Evolutionary conservation across 495 filamentous ascomycete species (phyloP).

Genomic region (Lepidopterella palustris): DNA sequence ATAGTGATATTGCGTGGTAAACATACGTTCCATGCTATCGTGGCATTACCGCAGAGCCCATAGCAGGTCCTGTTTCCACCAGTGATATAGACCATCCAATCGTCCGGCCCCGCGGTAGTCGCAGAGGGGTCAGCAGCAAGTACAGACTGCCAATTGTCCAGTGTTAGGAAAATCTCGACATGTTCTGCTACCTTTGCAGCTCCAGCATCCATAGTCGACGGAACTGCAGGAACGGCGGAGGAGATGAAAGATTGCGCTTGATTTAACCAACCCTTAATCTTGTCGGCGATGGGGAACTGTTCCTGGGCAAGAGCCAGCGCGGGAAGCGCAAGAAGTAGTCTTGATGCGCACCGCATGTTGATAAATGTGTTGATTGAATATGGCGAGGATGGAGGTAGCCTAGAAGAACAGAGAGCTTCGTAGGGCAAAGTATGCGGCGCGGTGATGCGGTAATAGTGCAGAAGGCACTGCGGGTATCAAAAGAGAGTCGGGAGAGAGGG

Average conservation of each 20-base stretch:
- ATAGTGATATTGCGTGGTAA: background rate
- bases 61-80: slow-evolving; percentile 87
- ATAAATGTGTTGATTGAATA: slow-evolving; percentile 7
- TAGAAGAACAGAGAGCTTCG: background rate
- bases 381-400: background rate
- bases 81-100: slow-evolving; percentile 76
- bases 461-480: background rate
- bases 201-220: slow-evolving; percentile 44
- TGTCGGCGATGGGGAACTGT: slow-evolving; percentile 65
- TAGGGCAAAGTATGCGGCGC: background rate
- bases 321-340: slow-evolving; percentile 59
- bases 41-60: slow-evolving; percentile 50
- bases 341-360: slow-evolving; percentile 66
- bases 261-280: slow-evolving; percentile 58
- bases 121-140: slow-evolving; percentile 54
- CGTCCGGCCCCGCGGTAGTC: slow-evolving; percentile 51
- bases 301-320: slow-evolving; percentile 65
- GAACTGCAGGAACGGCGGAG: slow-evolving; percentile 38
- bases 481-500: background rate
- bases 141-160: slow-evolving; percentile 65
- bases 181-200: slow-evolving; percentile 47
- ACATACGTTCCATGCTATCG: slow-evolving; percentile 53
- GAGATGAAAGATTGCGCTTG: slow-evolving; percentile 56
- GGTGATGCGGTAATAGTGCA: slow-evolving; percentile 1
- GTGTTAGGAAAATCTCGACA: slow-evolving; percentile 54